Evolutionary conservation across 2,329 filamentous ascomycete genomes (phyloP), one percentile per base, ranked within the genome.

Genomic region (Sarocladium oryzae): DNA sequence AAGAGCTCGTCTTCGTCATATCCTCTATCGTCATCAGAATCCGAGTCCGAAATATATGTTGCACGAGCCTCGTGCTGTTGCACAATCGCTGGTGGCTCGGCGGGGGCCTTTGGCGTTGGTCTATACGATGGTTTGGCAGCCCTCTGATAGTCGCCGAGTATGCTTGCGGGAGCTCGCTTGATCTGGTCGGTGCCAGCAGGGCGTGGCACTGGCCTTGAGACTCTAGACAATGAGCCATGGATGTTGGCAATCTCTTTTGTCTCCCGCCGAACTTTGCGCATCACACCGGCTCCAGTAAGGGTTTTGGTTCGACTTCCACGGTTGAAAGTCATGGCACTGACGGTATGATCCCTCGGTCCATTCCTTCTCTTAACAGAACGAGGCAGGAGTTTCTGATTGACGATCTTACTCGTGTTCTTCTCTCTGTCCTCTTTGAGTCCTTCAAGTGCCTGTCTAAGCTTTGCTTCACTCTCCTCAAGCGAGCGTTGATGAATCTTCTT

Each of bases 391-490:
- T 66, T 71, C 40, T 69, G 66, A 53, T 78, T 73, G 26, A 86
- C 72, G 33, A 88, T 73, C 53, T 74, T 76, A 54, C 78, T 77
- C 13, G 72, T 73, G 52, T 84, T 80, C 51, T 75, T 73, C 32
- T 77, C 74, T 56, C 81, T 80, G 54, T 81, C 71, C 53, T 79
- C 70, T 59, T 77, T 75, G 55, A 86, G 73, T 13, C 75, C 78
- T 13, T 76, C 74, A 41, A 86, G 69, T 37, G 78, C 76, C 43
- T 72, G 73, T 58, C 73, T 78, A 52, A 89, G 71, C 50, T 72
- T 73, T 53, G 74, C 76, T 53, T 81, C 76, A 56, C 85, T 83
- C 54, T 78, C 78, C 48, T 79, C 72, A 7, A 85, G 74, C 50
- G 79, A 74, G 49, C 75, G 69, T 30, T 79, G 71, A 33, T 82